Evolutionary conservation across 345 rosid species (phyloP), one percentile per base, ranked within the genome.

Genomic region (Eucalyptus erythrocorys): DNA sequence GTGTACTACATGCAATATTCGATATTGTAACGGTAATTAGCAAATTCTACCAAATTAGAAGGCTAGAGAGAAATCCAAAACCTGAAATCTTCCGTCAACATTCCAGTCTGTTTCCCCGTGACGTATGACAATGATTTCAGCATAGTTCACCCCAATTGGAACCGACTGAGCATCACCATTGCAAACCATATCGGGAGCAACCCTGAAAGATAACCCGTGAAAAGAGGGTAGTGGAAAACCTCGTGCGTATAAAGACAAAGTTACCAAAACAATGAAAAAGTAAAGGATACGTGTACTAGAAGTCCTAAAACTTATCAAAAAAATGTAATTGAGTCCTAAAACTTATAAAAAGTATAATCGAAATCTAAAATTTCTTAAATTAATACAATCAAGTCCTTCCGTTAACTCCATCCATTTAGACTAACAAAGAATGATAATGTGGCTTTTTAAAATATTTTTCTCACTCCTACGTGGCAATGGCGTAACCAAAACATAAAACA

Each of bases 91-190:
- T 91, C 96, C 94, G 64, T 94, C 93, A 5, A 92, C 94, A 87
- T 97, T 97, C 99, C 98, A 97, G 88, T 90, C 94, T 50, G 97
- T 97, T 92, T 97, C 98, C 9, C 98, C 96, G 59, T 97, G 98
- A 87, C 97, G 98, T 22, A 97, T 94, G 59, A 96, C 95, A 87
- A 97, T 85, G 80, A 97, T 93, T 94, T 96, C 98, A 80, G 96
- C 85, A 88, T 86, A 94, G 81, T 86, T 85, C 0, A 51, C 92
- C 76, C 89, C 89, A 4, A 82, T 88, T 32, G 90, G 91, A 86
- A 97, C 93, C 88, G 40, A 68, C 21, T 40, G 5, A 68, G 10
- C 86, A 86, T 87, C 76, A 30, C 27, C 37, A 42, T 51, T 43
- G 85, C 86, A 80, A 42, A 32, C 64, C 34, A 30, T 3, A n/a